Conservation (phyloP, 139 green algal genomes). For the Prasinococcaceae sp. region DNA sequence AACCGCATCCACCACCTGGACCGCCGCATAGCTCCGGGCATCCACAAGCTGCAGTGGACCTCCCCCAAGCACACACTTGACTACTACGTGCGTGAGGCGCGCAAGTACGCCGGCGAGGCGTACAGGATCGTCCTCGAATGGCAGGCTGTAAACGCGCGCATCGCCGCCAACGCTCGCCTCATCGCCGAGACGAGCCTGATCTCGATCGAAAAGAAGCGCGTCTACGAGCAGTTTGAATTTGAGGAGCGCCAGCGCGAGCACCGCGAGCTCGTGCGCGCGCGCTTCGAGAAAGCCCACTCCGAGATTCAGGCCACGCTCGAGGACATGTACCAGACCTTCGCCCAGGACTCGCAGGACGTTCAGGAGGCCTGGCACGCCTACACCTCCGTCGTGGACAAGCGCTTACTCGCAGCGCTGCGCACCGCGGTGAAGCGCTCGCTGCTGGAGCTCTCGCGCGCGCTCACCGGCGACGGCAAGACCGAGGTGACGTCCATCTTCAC, state of each 20-base stretch:
- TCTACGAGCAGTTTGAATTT: slow-evolving; percentile 68
- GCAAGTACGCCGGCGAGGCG: slow-evolving; percentile 50
- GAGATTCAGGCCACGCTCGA: slow-evolving; percentile 42
- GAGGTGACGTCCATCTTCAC: slow-evolving; percentile 57
- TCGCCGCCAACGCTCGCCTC: slow-evolving; percentile 39
- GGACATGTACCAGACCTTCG: slow-evolving; percentile 50
- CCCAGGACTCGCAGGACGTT: slow-evolving; percentile 62
- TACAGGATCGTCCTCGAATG: slow-evolving; percentile 52
- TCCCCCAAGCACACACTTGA: slow-evolving; percentile 49
- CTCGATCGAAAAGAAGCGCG: slow-evolving; percentile 65
- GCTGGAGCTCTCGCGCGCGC: slow-evolving; percentile 49
- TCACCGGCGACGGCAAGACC: slow-evolving; percentile 69
- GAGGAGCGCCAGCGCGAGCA: slow-evolving; percentile 46
- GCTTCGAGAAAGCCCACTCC: slow-evolving; percentile 24
- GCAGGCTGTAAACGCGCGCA: slow-evolving; percentile 40
- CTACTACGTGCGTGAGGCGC: slow-evolving; percentile 56
- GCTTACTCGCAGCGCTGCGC: slow-evolving; percentile 63
- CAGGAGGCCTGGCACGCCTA: slow-evolving; percentile 67
- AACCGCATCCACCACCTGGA: slow-evolving; percentile 74
- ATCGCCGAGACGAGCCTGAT: slow-evolving; percentile 55
- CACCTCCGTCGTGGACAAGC: slow-evolving; percentile 46
- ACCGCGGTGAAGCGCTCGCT: slow-evolving; percentile 54
- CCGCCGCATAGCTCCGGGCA: slow-evolving; percentile 61
- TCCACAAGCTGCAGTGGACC: slow-evolving; percentile 60
- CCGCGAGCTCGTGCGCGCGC: slow-evolving; percentile 24